These are phyloP conservation scores for Mycena floridula DNA, from an alignment of 768 basidiomycete species.

Conservation along the genomic window DNA sequence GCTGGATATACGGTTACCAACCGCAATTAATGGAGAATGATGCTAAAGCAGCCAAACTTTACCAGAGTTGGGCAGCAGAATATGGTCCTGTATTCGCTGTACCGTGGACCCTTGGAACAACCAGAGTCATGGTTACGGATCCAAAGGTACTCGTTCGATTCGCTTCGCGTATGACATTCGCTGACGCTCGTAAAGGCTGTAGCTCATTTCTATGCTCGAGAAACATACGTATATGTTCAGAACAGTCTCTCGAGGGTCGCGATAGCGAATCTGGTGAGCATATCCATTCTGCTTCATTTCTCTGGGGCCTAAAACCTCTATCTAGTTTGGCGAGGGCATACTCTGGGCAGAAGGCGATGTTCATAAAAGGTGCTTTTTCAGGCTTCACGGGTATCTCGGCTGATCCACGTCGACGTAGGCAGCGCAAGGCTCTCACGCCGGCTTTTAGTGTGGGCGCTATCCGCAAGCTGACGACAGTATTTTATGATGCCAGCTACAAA, in stretches of 20 bases:
- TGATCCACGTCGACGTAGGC: conserved; percentile 28
- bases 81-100: conserved; percentile 43
- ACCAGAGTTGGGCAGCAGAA: conserved; percentile 39
- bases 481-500: conserved; percentile 48
- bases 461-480: conserved; percentile 36
- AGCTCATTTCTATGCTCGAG: conserved; percentile 42
- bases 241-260: conserved; percentile 26
- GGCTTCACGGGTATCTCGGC: not conserved
- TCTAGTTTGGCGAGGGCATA: conserved; percentile 23
- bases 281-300: not conserved
- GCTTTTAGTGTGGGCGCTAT: conserved; percentile 50
- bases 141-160: conserved; percentile 48
- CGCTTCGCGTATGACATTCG: conserved; percentile 41
- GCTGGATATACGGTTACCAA: conserved; percentile 33
- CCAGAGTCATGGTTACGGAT: conserved; percentile 33
- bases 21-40: conserved; percentile 20
- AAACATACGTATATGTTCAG: conserved; percentile 43
- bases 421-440: conserved; percentile 43
- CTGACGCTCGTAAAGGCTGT: conserved; percentile 46
- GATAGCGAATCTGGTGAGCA: conserved; percentile 32
- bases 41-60: conserved; percentile 24
- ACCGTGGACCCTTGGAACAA: conserved; percentile 29
- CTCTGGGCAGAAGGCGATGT: conserved; percentile 27
- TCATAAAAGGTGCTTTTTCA: conserved; percentile 17
- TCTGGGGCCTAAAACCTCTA: too few species aligned